These are phyloP conservation scores for Diaporthe aspalathi DNA, from an alignment of 2,329 filamentous ascomycete genomes.

Conservation along the genomic window DNA sequence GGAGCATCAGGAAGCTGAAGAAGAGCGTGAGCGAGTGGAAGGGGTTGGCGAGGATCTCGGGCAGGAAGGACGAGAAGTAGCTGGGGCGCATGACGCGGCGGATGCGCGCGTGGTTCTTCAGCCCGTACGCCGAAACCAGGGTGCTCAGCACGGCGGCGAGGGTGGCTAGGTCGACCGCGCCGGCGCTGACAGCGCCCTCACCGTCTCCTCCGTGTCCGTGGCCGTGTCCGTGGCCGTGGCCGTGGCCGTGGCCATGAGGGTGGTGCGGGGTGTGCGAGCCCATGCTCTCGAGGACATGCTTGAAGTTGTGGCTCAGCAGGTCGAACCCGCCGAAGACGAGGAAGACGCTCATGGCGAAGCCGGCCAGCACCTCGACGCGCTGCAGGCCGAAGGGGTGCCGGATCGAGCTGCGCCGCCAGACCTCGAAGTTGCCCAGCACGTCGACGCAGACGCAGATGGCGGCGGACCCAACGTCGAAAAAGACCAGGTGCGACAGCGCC, in stretches of 20 bases:
- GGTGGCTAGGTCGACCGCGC: conserved; percentile 84
- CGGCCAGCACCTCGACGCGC: conserved; percentile 91
- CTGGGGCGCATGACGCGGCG: conserved; percentile 86
- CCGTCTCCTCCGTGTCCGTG: conserved; percentile 40
- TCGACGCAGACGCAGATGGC: conserved; percentile 93
- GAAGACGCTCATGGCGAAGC: conserved; percentile 95
- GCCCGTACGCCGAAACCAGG: conserved; percentile 84
- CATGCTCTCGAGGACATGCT: conserved; percentile 84
- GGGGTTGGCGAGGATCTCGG: conserved; percentile 90
- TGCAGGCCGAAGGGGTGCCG: conserved; percentile 94
- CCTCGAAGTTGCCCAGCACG: conserved; percentile 95
- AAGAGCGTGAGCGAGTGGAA: conserved; percentile 94
- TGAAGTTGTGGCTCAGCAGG: conserved; percentile 90
- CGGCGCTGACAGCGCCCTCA: conserved; percentile 67
- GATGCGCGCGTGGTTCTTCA: conserved; percentile 92
- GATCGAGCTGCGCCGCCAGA: conserved; percentile 93
- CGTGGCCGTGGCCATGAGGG: conserved; percentile 68
- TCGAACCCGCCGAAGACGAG: conserved; percentile 98
- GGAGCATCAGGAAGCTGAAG: conserved; percentile 79
- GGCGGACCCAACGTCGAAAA: conserved; percentile 95
- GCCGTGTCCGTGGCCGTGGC: conserved; percentile 67
- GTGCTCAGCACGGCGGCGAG: conserved; percentile 86
- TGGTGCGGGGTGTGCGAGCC: conserved; percentile 81
- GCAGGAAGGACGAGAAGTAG: conserved; percentile 78
- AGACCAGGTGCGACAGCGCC: conserved; percentile 89